Base-by-base conservation (phyloP, 1,284 basidiomycete species). In the Cerrena zonata region DNA sequence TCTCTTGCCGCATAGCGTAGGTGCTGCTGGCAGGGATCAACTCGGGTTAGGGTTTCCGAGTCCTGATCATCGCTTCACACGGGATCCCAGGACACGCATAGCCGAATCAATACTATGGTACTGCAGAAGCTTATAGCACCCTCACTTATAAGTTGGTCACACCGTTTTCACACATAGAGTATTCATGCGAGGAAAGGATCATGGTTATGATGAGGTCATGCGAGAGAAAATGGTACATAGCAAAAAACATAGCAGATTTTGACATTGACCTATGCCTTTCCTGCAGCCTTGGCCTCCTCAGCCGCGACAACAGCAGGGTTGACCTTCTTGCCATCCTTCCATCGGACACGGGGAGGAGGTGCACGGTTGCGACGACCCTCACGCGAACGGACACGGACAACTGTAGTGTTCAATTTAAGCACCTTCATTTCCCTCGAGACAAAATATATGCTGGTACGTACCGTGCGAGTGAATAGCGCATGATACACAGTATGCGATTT, bases 401-500 rank as follows among this genome's bases (percentile, higher is more conserved):
- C 91, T 91, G 53, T 26, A 24, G 5, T 2, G 4, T 19, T 0
- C 7, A 36, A 21, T 7, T 34, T 34, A 34, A 12, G 10, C 1
- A 11, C 26, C 39, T 5, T 21, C 22, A n/a, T n/a, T n/a, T n/a
- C n/a, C n/a, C 22, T 40, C 27, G 44, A 43, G 24, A 7, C 18
- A 53, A 22, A 5, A 49, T 36, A 24, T n/a, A 23, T 22, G 45
- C 36, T 23, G 56, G 26, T 23, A 42, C 84, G 58, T 58, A 91
- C 90, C 89, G 75, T 99, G 95, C 64, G 94, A 94, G 82, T 99
- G 95, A 72, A 99, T 98, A 43, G 95, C 95, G 71, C 96, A 99
- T 53, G 94, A 98, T 56, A 99, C 89, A 73, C 95, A 99, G 83
- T 99, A 99, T 50, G 85, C 88, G 62, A 99, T 91, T 86, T 98